A percentile compares a stretch with the other conserved stretches of the same genome.
These are phyloP conservation scores for Cytospora leucostoma DNA, from an alignment of 2,329 filamentous ascomycete genomes.

Conservation along the genomic window DNA sequence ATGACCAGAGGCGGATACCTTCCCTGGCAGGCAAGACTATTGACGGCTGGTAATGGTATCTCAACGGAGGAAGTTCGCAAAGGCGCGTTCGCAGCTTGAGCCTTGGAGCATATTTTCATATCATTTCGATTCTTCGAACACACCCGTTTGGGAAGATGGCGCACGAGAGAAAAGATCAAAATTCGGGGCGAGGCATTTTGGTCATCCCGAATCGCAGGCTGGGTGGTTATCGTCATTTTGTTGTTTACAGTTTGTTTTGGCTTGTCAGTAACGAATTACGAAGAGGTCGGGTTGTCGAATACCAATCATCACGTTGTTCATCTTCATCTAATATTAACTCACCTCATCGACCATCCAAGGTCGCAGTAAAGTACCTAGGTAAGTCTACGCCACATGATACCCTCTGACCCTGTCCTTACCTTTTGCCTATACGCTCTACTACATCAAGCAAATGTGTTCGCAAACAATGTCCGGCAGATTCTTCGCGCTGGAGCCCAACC, in stretches of 20 bases:
- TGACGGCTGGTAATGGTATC: neutral
- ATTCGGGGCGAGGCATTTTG: neutral
- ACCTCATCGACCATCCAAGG: neutral
- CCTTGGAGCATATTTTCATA: neutral
- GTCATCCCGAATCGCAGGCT: neutral
- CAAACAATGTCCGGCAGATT: neutral
- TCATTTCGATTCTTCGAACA: neutral
- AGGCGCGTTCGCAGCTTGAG: neutral
- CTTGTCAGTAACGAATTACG: neutral
- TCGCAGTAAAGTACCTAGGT: no score
- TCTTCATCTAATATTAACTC: no score
- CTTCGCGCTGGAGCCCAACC: neutral
- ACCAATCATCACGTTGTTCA: neutral
- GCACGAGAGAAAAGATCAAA: neutral
- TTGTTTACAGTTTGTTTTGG: neutral
- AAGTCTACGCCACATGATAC: neutral
- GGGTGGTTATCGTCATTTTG: neutral
- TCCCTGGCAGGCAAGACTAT: neutral
- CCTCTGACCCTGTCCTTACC: neutral
- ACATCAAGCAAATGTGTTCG: neutral
- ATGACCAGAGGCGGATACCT: neutral
- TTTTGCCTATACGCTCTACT: neutral
- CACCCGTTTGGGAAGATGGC: neutral
- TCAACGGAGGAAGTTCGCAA: neutral
- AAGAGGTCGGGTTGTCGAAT: neutral